phyloP scores from a whole-genome alignment of 2,329 filamentous ascomycete genomes.

The Trichophyton benhamiae region DNA sequence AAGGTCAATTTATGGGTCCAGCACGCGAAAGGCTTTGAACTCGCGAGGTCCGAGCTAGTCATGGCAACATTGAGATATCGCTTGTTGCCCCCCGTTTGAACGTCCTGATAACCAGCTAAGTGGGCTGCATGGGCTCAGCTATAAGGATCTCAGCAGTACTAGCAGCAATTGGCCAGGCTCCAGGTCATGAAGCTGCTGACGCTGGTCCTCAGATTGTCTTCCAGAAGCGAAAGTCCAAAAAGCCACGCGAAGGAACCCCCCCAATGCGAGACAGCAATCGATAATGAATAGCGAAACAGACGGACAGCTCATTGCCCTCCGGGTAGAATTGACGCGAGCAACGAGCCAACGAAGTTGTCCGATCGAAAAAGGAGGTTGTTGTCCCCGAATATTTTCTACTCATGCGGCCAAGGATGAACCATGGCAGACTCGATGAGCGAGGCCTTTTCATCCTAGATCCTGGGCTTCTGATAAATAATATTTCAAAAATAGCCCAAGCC shows the following conservation, averaged over 20 bases:
- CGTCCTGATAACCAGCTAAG: background rate
- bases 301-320: background rate
- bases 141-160: background rate
- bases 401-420: background rate
- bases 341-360: background rate
- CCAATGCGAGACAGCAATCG: background rate
- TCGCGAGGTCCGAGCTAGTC: too few species aligned
- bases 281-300: background rate
- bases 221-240: background rate
- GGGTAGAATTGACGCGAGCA: background rate
- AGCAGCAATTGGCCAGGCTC: background rate
- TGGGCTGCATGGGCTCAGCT: background rate
- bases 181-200: background rate
- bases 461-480: background rate
- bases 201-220: background rate
- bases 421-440: background rate
- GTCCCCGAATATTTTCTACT: background rate
- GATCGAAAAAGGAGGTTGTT: background rate
- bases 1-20: too few species aligned
- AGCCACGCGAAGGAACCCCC: background rate
- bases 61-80: too few species aligned
- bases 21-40: too few species aligned
- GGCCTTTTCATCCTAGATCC: background rate
- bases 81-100: background rate
- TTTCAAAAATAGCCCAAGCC: background rate